A percentile compares a stretch with the other conserved stretches of the same genome.
Conservation (phyloP, 768 basidiomycete species). For the Boletus patriciae region DNA sequence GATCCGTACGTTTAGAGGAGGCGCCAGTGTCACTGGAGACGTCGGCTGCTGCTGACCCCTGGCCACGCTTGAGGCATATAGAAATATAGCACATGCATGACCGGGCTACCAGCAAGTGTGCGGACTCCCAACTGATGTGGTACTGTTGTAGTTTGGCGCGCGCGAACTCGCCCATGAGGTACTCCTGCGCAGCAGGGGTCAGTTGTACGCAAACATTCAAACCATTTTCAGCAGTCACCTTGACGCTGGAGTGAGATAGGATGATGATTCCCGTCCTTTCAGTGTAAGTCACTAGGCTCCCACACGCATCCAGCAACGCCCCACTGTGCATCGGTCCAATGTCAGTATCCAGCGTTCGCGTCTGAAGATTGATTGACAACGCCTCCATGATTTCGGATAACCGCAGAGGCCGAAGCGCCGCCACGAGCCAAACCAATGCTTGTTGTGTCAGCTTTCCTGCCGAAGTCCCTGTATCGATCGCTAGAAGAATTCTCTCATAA, state of each 20-base stretch:
- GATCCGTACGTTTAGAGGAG: neutral
- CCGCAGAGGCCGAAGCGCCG: neutral
- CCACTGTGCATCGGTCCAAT: conserved; percentile 5
- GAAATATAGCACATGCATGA: conserved; percentile 8
- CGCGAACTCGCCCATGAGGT: neutral
- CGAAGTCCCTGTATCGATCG: neutral
- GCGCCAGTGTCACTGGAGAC: neutral
- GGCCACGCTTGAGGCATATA: neutral
- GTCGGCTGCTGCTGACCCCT: neutral
- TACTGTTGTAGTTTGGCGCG: neutral
- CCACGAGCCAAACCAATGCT: conserved; percentile 2
- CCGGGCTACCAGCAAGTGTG: neutral
- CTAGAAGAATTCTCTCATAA: conserved; percentile 4
- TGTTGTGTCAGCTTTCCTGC: neutral
- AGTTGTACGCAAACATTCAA: neutral
- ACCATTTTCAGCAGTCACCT: neutral
- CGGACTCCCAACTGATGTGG: neutral
- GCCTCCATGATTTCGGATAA: conserved; percentile 1
- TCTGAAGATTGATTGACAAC: neutral
- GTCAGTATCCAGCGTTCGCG: neutral
- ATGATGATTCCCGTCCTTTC: neutral
- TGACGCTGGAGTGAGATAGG: conserved; percentile 5
- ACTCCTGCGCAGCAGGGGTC: neutral
- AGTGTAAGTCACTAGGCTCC: conserved; percentile 6
- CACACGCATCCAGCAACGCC: conserved; percentile 5